Evolutionary conservation across 1,284 basidiomycete species (phyloP), one percentile per base, ranked within the genome.

Genomic region (Cutaneotrichosporon spelunceum): DNA sequence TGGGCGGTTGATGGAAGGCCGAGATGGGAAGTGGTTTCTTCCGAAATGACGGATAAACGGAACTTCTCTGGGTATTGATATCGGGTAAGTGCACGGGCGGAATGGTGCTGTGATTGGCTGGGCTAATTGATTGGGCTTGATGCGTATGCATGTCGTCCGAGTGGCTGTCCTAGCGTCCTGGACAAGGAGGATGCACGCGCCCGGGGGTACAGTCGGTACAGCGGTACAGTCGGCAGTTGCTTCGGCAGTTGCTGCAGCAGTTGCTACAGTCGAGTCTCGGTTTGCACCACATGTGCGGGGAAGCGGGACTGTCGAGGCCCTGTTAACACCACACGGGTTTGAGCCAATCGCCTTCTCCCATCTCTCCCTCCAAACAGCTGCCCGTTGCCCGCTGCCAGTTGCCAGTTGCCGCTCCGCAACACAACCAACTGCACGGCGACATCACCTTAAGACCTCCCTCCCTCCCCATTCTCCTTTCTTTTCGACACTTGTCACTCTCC

Each of bases 11-110:
- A 82, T 82, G 23, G 67, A 66, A 5, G 83, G 83, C 26, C 84
- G 83, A 57, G 88, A 89, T 68, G 89, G 89, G 0, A 79, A 85
- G 71, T 94, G 91, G 91, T 86, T 45, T 39, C 33, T 63, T 33
- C 55, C 44, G 44, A 27, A 47, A 34, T 56, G 47, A 45, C 23
- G 33, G 52, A 26, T 53, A 36, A 53, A 53, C 52, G 52, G 52
- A 23, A 19, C 6, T 39, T 39, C 21, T 23, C 2, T 24, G 23
- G 19, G 10, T 36, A 33, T 23, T 53, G 34, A 50, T 50, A 50
- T 4, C 27, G 48, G 48, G 27, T 30, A n/a, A 26, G 45, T 26
- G 45, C 16, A 19, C 8, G 19, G 19, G 3, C 45, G 45, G 23
- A 47, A 47, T 47, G 45, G 10, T 47, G 45, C 26, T 11, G 45